A percentile compares a stretch with the other conserved stretches of the same genome.
phyloP scores from a whole-genome alignment of 495 filamentous ascomycete genomes.

The Patellaria atrata region DNA sequence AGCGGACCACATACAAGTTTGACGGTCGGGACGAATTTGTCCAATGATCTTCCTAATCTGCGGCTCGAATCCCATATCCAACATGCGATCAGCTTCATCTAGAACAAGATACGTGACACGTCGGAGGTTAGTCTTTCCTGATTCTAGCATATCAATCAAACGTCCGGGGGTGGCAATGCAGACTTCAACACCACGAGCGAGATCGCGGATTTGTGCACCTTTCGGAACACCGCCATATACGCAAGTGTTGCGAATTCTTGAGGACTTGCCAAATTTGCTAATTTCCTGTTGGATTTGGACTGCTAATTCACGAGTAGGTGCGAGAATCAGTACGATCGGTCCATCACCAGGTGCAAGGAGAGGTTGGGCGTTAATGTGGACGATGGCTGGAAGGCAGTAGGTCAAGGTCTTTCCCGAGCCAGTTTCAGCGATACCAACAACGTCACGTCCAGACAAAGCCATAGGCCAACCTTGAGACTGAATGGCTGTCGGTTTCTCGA shows the following conservation, averaged over 20 bases:
- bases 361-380: constrained; percentile 98
- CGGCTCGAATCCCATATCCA: constrained; percentile 85
- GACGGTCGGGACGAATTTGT: constrained; percentile 95
- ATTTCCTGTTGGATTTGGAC: constrained; percentile 96
- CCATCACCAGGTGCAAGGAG: constrained; percentile 94
- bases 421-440: constrained; percentile 98
- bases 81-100: constrained; percentile 80
- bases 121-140: constrained; percentile 92
- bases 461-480: constrained; percentile 99
- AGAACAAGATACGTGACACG: constrained; percentile 92
- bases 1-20: constrained; percentile 99
- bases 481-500: constrained; percentile 81
- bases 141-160: constrained; percentile 96
- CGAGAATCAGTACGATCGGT: constrained; percentile 88
- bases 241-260: constrained; percentile 95
- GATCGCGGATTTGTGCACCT: constrained; percentile 87
- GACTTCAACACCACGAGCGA: constrained; percentile 74
- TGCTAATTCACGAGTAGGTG: constrained; percentile 91
- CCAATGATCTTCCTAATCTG: constrained; percentile 89
- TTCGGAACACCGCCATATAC: constrained; percentile 98
- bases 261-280: constrained; percentile 94
- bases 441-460: constrained; percentile 94
- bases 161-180: constrained; percentile 95
- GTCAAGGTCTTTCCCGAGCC: constrained; percentile 98
- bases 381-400: constrained; percentile 95